Percentiles rank a stretch among this genome's conserved stretches.
Conservation (phyloP, 1,284 basidiomycete genomes). For the Agaricales sp. region DNA sequence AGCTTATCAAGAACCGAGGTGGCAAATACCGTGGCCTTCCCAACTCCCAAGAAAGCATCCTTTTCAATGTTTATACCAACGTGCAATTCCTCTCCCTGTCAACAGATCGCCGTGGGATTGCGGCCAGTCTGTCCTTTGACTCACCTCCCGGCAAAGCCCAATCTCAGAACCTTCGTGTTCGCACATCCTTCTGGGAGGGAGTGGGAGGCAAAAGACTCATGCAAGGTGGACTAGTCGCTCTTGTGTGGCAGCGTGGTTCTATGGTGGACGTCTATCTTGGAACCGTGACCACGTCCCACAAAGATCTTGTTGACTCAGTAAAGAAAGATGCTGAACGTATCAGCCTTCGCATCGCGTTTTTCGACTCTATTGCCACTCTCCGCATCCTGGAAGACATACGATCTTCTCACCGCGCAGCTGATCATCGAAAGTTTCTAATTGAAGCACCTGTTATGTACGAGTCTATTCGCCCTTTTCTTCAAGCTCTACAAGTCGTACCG, state of each 20-base stretch:
- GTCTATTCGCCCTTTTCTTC: constrained; percentile 50
- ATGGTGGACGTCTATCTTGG: constrained; percentile 35
- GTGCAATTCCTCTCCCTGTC: constrained; percentile 29
- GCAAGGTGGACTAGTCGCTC: constrained; percentile 45
- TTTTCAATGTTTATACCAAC: constrained; percentile 49
- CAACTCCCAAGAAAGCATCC: constrained; percentile 29
- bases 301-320: constrained; percentile 31
- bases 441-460: constrained; percentile 54
- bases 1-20: constrained; percentile 27
- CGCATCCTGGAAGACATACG: constrained; percentile 29
- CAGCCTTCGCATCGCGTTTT: constrained; percentile 36
- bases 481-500: constrained; percentile 39
- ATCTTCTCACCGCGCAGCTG: constrained; percentile 7
- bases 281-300: constrained; percentile 27
- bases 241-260: constrained; percentile 29
- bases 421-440: constrained; percentile 25
- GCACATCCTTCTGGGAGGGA: constrained; percentile 42
- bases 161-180: constrained; percentile 18
- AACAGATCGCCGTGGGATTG: constrained; percentile 38
- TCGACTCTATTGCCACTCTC: constrained; percentile 36
- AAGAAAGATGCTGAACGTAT: constrained; percentile 20
- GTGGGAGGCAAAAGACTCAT: constrained; percentile 40
- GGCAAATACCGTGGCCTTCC: constrained; percentile 32
- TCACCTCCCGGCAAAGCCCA: constrained; percentile 45
- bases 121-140: constrained; percentile 31